Conservation (phyloP, 371 early-diverging fungal species). For the Smittium culicis region DNA sequence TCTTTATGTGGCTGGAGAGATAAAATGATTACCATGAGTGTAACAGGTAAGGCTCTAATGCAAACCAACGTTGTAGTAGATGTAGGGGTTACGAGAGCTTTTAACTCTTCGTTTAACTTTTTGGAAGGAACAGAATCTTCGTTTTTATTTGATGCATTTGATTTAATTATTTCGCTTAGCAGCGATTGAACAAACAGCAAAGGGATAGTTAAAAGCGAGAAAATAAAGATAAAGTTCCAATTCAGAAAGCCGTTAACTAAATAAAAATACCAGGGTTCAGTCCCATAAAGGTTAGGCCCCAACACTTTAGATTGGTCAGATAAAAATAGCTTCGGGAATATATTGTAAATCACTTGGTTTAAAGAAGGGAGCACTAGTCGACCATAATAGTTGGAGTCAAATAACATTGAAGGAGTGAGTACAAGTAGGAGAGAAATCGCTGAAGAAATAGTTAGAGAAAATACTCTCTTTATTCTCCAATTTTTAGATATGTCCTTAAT, state of each 20-base stretch:
- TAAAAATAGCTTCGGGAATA: conserved; percentile 40
- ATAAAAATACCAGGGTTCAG: conserved; percentile 88
- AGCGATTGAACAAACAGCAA: conserved; percentile 31
- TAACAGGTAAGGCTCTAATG: conserved; percentile 50
- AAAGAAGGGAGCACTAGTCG: conserved; percentile 53
- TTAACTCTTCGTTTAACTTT: not conserved
- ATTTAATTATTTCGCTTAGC: conserved; percentile 20
- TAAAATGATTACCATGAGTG: conserved; percentile 63
- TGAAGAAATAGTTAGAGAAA: conserved; percentile 11
- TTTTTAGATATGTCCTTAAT: conserved; percentile 18
- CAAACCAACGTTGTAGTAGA: conserved; percentile 35
- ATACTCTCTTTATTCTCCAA: conserved; percentile 18
- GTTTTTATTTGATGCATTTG: not conserved
- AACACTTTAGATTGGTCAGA: conserved; percentile 17
- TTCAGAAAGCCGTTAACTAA: conserved; percentile 74
- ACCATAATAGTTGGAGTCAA: conserved; percentile 68
- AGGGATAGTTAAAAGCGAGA: conserved; percentile 49
- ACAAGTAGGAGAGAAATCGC: conserved; percentile 26
- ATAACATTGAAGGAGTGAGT: conserved; percentile 30
- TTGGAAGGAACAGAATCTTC: not conserved
- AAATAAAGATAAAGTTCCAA: conserved; percentile 62
- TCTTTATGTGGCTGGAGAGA: conserved; percentile 87
- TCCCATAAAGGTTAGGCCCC: conserved; percentile 79
- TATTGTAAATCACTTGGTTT: conserved; percentile 83
- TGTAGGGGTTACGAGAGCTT: not conserved